Evolutionary conservation across 306 rosid genomes (phyloP), one percentile per base, ranked within the genome.

Genomic region (Pyrus betulifolia): DNA sequence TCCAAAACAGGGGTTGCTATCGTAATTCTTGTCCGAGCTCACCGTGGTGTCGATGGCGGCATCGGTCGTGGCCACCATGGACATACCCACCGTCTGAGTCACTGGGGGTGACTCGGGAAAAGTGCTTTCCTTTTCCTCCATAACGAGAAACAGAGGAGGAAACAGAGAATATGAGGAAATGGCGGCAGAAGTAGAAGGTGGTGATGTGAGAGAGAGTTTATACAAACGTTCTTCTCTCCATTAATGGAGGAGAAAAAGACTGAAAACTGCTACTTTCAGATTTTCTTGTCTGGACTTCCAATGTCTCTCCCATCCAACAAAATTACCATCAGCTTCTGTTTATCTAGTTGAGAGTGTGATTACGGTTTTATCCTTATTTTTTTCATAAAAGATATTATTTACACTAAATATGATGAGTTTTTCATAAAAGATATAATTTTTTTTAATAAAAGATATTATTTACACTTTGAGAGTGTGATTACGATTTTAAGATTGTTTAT

Each of bases 101-200:
- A 67, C 6, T 4, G 81, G 77, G 2, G 89, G 83, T 45, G 88
- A 75, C 70, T 70, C 80, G 8, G 87, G 77, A 62, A 84, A 44
- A 15, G 83, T 62, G 86, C 51, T 78, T 23, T 83, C 77, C 55
- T 79, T 83, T 72, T 86, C 86, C 46, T 90, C 96, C 97, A 90
- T 92, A 45, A 45, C 51, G 17, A 45, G 51, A 45, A 45, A 45
- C 51, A 45, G 51, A 46, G 30, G 25, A 38, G 52, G 72, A 18
- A 22, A 38, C 38, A 30, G 49, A 12, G 75, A 23, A 17, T 11
- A 11, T 21, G 25, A 46, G 30, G 33, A 85, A 90, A 93, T 87
- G 94, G 97, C 97, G 94, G 94, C 91, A 89, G 79, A 86, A 85
- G 82, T 8, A 58, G 77, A 74, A 74, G 74, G 31, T 42, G 69